These are phyloP conservation scores for Colletotrichum sp. DNA, from an alignment of 2,329 filamentous ascomycete species.

Conservation along the genomic window DNA sequence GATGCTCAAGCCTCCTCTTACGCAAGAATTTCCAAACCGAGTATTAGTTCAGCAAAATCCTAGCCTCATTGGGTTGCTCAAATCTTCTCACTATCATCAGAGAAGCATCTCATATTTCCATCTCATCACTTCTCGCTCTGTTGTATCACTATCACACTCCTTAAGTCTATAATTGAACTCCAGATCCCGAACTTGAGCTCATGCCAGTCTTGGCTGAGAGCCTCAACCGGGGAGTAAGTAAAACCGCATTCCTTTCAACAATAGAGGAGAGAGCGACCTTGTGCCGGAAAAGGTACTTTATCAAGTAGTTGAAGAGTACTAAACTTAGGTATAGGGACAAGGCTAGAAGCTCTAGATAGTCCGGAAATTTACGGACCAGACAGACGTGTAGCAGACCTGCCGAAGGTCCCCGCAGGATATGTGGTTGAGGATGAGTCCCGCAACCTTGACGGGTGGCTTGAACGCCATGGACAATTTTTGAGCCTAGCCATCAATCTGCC, in stretches of 20 bases:
- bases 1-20: background rate
- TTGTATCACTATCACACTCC: slow-evolving; percentile 40
- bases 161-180: slow-evolving; percentile 39
- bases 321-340: background rate
- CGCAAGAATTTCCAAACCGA: background rate
- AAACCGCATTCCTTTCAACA: background rate
- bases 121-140: slow-evolving; percentile 23
- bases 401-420: slow-evolving; percentile 32
- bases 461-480: background rate
- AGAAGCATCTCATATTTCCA: background rate
- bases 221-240: slow-evolving; percentile 27
- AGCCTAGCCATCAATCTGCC: background rate
- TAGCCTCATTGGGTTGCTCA: background rate
- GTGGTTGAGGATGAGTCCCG: slow-evolving; percentile 46
- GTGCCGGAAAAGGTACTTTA: background rate
- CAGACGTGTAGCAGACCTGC: background rate
- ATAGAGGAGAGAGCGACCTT: background rate
- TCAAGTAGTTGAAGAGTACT: background rate
- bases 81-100: background rate
- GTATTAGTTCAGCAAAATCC: background rate
- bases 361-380: background rate
- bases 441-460: slow-evolving; percentile 41
- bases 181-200: slow-evolving; percentile 39
- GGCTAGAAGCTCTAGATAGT: background rate
- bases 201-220: slow-evolving; percentile 41